phyloP scores from a whole-genome alignment of 164 flowering plant species.

The Chloranthus sessilifolius region DNA sequence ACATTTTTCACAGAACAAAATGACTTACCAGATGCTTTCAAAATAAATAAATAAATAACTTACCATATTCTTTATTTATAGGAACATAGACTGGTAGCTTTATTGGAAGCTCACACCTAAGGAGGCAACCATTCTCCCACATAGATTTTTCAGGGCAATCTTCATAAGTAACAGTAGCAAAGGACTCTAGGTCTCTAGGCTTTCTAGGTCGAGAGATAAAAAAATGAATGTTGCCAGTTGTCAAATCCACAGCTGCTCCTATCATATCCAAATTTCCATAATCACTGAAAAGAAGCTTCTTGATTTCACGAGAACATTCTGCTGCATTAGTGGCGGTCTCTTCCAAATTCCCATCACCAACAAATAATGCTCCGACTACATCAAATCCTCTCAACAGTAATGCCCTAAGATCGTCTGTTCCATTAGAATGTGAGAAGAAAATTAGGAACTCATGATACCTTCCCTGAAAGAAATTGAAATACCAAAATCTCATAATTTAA shows the following conservation, averaged over 20 bases:
- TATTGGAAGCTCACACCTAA: slow-evolving; percentile 57
- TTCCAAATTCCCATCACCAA: slow-evolving; percentile 25
- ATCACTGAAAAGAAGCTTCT: slow-evolving; percentile 25
- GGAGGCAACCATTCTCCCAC: slow-evolving; percentile 80
- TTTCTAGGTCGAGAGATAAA: slow-evolving; percentile 34
- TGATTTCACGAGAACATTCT: slow-evolving; percentile 37
- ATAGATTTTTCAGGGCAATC: slow-evolving; percentile 50
- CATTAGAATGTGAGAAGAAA: neutral
- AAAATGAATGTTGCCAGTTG: slow-evolving; percentile 32
- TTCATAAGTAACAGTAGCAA: slow-evolving; percentile 43
- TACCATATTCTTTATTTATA: slow-evolving; percentile 37
- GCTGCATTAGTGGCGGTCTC: slow-evolving; percentile 39
- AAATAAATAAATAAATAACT: neutral
- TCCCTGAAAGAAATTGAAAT: too few species aligned
- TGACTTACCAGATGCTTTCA: slow-evolving; percentile 36
- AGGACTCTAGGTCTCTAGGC: slow-evolving; percentile 22
- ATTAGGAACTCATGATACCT: too few species aligned
- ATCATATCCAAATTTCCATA: slow-evolving; percentile 23
- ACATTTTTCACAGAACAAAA: neutral
- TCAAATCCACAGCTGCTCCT: slow-evolving; percentile 57
- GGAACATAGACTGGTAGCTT: slow-evolving; percentile 63
- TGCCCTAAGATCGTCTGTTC: slow-evolving; percentile 58
- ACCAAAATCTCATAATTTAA: too few species aligned
- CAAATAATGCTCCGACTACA: slow-evolving; percentile 58
- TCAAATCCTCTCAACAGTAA: slow-evolving; percentile 59